Percentiles rank a stretch among this genome's conserved stretches.
Conservation (phyloP, 495 filamentous ascomycete genomes). For the Hyaloscypha variabilis region DNA sequence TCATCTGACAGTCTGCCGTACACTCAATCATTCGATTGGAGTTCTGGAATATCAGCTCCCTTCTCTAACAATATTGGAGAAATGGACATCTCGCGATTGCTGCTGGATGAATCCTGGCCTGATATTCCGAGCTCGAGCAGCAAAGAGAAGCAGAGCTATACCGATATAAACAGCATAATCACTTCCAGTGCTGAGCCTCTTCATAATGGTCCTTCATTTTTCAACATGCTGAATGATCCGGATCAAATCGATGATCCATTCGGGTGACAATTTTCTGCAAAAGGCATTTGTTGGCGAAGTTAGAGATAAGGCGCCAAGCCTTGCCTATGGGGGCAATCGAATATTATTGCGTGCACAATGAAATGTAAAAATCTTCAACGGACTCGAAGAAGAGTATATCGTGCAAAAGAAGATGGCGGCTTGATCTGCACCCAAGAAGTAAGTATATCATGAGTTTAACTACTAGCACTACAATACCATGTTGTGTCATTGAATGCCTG, state of each 20-base stretch:
- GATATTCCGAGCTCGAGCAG: slow-evolving; percentile 18
- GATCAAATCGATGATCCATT: slow-evolving; percentile 26
- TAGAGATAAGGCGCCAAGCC: background rate
- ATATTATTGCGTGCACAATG: no score
- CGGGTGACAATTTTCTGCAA: background rate
- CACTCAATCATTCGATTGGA: slow-evolving; percentile 30
- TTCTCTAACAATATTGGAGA: slow-evolving; percentile 37
- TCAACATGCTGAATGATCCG: slow-evolving; percentile 30
- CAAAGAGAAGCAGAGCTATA: slow-evolving; percentile 30
- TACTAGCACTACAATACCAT: background rate
- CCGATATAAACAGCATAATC: slow-evolving; percentile 29
- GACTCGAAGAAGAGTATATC: no score
- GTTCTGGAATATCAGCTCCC: slow-evolving; percentile 19
- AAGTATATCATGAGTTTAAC: no score
- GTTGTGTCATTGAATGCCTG: background rate
- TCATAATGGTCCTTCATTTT: slow-evolving; percentile 23
- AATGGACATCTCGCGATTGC: slow-evolving; percentile 52
- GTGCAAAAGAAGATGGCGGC: no score
- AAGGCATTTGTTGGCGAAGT: background rate
- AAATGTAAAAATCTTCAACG: no score
- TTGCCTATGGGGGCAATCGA: no score
- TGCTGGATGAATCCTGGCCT: slow-evolving; percentile 46
- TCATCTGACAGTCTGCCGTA: slow-evolving; percentile 26
- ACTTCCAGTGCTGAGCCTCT: slow-evolving; percentile 25
- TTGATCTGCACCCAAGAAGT: no score